These are phyloP conservation scores for Byssochlamys sp. DNA, from an alignment of 2,329 filamentous ascomycete genomes.

Conservation along the genomic window DNA sequence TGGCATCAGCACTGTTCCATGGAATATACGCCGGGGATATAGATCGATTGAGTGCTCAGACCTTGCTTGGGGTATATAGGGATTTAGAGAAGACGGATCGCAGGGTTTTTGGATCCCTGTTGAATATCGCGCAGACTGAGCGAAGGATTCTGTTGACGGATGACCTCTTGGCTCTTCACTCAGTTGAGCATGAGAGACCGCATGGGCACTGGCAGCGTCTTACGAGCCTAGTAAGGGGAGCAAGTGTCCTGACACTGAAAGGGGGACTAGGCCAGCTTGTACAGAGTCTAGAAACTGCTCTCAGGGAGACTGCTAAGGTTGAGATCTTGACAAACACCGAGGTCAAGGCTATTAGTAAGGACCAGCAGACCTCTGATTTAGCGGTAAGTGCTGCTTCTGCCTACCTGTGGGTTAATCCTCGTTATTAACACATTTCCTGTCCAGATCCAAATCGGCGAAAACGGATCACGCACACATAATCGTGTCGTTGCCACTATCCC, in stretches of 20 bases:
- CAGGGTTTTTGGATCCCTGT: conserved; percentile 10
- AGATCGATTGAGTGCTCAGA: conserved; percentile 64
- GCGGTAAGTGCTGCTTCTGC: conserved; percentile 11
- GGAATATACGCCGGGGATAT: conserved; percentile 90
- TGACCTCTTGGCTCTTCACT: conserved; percentile 18
- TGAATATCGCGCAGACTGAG: conserved; percentile 6
- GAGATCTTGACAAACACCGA: conserved; percentile 43
- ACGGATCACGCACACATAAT: conserved; percentile 11
- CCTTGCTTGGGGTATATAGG: conserved; percentile 45
- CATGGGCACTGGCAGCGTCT: conserved; percentile 11
- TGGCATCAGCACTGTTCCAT: conserved; percentile 67
- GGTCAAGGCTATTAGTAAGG: conserved; percentile 39
- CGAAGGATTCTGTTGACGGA: conserved; percentile 14
- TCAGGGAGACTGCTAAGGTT: conserved; percentile 51
- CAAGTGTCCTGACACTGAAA: conserved; percentile 35
- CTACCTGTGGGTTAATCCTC: not conserved
- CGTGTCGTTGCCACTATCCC: conserved; percentile 26
- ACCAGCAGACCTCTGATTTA: conserved; percentile 12
- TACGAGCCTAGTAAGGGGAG: conserved; percentile 7
- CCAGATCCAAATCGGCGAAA: conserved; percentile 11
- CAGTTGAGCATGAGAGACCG: conserved; percentile 8
- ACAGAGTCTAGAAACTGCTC: conserved; percentile 42
- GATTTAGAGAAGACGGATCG: conserved; percentile 35
- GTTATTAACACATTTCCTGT: not conserved
- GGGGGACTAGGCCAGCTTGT: conserved; percentile 57